Evolutionary conservation across 2,329 filamentous ascomycete species (phyloP).

Genomic region (Ophiostoma montium): DNA sequence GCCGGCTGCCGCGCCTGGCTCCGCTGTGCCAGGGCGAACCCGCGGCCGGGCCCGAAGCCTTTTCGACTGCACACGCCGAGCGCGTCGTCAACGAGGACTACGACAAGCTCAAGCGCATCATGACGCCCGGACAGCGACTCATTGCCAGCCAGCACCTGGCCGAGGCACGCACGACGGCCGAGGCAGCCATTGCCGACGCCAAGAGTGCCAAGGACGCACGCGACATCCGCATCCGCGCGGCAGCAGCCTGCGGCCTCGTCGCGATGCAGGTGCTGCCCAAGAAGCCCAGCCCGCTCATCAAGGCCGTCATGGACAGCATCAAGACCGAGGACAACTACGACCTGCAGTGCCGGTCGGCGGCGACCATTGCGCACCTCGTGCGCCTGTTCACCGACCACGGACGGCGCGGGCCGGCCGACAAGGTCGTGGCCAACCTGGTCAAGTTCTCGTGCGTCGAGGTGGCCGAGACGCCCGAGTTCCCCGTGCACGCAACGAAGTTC

Average conservation of each 20-base stretch:
- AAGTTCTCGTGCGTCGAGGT: conserved; percentile 98
- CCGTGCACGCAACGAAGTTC: conserved; percentile 63
- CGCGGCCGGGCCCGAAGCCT: conserved; percentile 82
- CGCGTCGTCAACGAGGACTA: conserved; percentile 77
- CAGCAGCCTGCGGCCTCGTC: conserved; percentile 75
- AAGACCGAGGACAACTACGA: conserved; percentile 88
- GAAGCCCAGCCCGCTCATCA: conserved; percentile 86
- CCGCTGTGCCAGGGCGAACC: conserved; percentile 89
- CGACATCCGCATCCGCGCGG: conserved; percentile 74
- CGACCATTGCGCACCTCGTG: conserved; percentile 73
- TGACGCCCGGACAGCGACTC: conserved; percentile 76
- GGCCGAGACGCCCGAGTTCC: conserved; percentile 91
- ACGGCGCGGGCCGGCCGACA: conserved; percentile 77
- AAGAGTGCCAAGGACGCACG: conserved; percentile 64
- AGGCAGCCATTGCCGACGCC: conserved; percentile 65
- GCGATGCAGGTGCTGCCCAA: conserved; percentile 81
- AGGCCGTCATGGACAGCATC: conserved; percentile 95
- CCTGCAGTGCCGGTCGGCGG: conserved; percentile 73
- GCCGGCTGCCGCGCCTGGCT: conserved; percentile 65
- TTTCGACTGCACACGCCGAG: conserved; percentile 76
- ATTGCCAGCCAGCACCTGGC: conserved; percentile 66
- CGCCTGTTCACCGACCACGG: conserved; percentile 69
- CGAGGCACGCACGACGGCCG: conserved; percentile 59
- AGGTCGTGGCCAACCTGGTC: conserved; percentile 87
- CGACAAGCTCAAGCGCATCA: conserved; percentile 73